phyloP scores from a whole-genome alignment of 2,329 filamentous ascomycete species.

The Fusarium sacchari region DNA sequence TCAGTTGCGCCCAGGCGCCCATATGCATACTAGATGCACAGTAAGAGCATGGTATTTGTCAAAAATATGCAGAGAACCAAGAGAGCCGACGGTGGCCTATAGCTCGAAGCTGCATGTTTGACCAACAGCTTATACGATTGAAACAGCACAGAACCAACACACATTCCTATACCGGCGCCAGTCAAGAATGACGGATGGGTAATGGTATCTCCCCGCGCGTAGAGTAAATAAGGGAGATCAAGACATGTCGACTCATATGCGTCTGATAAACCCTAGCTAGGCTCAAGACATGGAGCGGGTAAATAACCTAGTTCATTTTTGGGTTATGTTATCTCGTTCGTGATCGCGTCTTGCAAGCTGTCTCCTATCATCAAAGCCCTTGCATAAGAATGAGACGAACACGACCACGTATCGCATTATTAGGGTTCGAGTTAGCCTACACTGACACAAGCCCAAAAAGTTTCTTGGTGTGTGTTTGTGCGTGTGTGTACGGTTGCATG shows the following conservation, averaged over 20 bases:
- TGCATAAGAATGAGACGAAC: slow-evolving; percentile 7
- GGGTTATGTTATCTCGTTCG: slow-evolving; percentile 17
- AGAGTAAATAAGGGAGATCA: slow-evolving; percentile 16
- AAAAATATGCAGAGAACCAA: background rate
- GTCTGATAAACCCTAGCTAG: slow-evolving; percentile 3
- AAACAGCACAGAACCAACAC: slow-evolving; percentile 13
- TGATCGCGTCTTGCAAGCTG: slow-evolving; percentile 5
- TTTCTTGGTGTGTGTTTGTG: slow-evolving; percentile 1
- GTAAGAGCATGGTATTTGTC: background rate
- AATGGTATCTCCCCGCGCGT: background rate
- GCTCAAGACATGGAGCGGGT: slow-evolving; percentile 27
- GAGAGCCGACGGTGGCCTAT: background rate
- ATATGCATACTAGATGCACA: slow-evolving; percentile 1
- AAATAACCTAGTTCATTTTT: slow-evolving; percentile 6
- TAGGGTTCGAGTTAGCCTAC: slow-evolving; percentile 5
- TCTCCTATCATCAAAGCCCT: background rate
- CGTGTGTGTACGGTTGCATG: slow-evolving; percentile 6
- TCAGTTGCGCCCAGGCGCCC: slow-evolving; percentile 3
- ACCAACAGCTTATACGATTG: background rate
- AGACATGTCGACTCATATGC: slow-evolving; percentile 16
- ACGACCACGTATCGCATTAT: background rate
- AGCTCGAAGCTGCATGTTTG: background rate
- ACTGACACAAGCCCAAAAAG: background rate
- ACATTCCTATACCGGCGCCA: background rate
- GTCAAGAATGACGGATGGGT: background rate